Percentiles rank a stretch among this genome's conserved stretches.
Evolutionary conservation across 345 rosid genomes (phyloP).

Genomic region (Acer saccharum): DNA sequence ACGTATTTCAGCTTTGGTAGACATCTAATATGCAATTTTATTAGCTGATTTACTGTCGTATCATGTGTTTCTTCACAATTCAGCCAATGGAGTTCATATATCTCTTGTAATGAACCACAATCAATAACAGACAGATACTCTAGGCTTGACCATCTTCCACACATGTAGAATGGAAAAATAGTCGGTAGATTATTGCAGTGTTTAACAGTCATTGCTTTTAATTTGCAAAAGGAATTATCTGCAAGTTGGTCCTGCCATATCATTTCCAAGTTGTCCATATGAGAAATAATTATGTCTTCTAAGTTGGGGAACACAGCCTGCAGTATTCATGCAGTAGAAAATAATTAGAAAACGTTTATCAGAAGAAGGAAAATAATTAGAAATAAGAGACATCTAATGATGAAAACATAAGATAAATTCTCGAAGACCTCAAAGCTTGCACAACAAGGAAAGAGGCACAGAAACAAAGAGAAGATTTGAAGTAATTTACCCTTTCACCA

Average conservation of each 20-base stretch:
- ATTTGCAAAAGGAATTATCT: slow-evolving; percentile 18
- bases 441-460: too few relatives aligned
- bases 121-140: background rate
- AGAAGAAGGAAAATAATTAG: too few relatives aligned
- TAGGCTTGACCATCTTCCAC: background rate
- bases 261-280: slow-evolving; percentile 21
- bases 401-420: too few relatives aligned
- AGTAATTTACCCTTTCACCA: too few relatives aligned
- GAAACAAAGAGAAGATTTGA: too few relatives aligned
- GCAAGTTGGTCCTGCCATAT: slow-evolving; percentile 22
- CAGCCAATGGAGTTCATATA: slow-evolving; percentile 9
- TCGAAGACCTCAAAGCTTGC: too few relatives aligned
- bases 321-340: background rate
- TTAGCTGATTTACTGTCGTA: background rate
- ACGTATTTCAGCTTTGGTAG: background rate
- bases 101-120: slow-evolving; percentile 14
- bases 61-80: background rate
- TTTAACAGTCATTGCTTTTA: slow-evolving; percentile 2
- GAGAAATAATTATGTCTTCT: slow-evolving; percentile 18
- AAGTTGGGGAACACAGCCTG: slow-evolving; percentile 31
- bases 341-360: too few relatives aligned
- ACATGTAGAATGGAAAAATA: slow-evolving; percentile 13
- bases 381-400: too few relatives aligned
- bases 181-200: background rate
- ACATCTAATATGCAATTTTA: background rate